A percentile compares a stretch with the other conserved stretches of the same genome.
phyloP scores from a whole-genome alignment of 345 rosid genomes.

The Eucalyptus erythrocorys region DNA sequence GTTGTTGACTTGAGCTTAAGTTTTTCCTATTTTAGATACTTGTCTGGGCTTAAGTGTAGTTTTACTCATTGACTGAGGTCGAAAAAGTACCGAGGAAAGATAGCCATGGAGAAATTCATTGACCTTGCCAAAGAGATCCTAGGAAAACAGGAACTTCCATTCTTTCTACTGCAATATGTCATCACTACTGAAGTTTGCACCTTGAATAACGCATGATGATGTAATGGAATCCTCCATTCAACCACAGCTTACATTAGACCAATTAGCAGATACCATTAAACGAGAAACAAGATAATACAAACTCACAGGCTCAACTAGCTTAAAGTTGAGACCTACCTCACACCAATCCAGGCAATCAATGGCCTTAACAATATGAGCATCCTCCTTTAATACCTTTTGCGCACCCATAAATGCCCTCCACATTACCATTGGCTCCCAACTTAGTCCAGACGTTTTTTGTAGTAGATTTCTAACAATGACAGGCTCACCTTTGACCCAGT shows the following conservation, averaged over 20 bases:
- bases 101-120: not conserved
- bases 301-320: not conserved
- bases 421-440: slow-evolving; percentile 73
- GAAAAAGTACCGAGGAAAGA: not conserved
- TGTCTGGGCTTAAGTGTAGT: not conserved
- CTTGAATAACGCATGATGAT: not conserved
- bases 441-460: slow-evolving; percentile 35
- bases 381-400: slow-evolving; percentile 18
- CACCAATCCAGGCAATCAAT: slow-evolving; percentile 51
- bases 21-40: not conserved
- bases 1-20: not conserved
- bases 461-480: slow-evolving; percentile 36
- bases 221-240: not conserved
- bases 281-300: not conserved
- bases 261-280: not conserved
- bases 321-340: slow-evolving; percentile 18
- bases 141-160: not conserved
- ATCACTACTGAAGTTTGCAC: not conserved
- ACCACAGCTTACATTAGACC: not conserved
- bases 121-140: not conserved
- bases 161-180: not conserved
- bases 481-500: slow-evolving; percentile 58
- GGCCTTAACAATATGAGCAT: slow-evolving; percentile 29
- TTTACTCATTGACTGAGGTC: not conserved
- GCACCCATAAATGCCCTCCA: slow-evolving; percentile 48